Conservation (phyloP, 768 basidiomycete genomes). For the Tubosaeta brunneosetosa region DNA sequence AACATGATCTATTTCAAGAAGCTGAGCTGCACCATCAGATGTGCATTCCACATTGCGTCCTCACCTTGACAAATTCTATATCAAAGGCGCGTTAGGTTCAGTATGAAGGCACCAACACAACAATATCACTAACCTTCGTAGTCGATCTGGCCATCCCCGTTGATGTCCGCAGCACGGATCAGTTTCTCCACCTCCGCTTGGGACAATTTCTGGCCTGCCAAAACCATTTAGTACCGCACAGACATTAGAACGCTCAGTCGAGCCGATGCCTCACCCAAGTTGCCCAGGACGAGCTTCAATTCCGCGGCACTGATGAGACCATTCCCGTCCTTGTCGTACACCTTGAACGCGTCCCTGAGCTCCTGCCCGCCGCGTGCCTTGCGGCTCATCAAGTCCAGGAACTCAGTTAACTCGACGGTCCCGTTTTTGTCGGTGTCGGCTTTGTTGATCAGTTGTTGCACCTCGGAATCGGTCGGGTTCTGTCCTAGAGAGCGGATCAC, state of each 20-base stretch:
- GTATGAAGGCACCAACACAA: neutral
- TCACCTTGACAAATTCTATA: conserved; percentile 77
- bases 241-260: neutral
- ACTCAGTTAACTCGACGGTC: conserved; percentile 82
- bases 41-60: neutral
- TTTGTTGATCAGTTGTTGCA: conserved; percentile 95
- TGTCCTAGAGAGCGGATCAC: conserved; percentile 93
- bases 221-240: conserved; percentile 2
- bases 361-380: conserved; percentile 93
- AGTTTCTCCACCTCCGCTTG: conserved; percentile 91
- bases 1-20: conserved; percentile 59
- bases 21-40: conserved; percentile 9
- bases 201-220: conserved; percentile 75
- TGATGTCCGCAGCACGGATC: conserved; percentile 94
- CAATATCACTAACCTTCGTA: conserved; percentile 58
- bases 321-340: conserved; percentile 95
- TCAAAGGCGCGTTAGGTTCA: neutral
- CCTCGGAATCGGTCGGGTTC: conserved; percentile 88
- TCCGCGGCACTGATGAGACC: conserved; percentile 86
- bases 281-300: conserved; percentile 88
- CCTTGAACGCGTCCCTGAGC: conserved; percentile 94
- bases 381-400: conserved; percentile 78
- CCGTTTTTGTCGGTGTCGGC: conserved; percentile 87
- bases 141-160: conserved; percentile 92
- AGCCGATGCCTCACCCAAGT: conserved; percentile 54